A percentile compares a stretch with the other conserved stretches of the same genome.
Conservation (phyloP, 192 early-diverging fungal genomes). For the Umbelopsis sp. region DNA sequence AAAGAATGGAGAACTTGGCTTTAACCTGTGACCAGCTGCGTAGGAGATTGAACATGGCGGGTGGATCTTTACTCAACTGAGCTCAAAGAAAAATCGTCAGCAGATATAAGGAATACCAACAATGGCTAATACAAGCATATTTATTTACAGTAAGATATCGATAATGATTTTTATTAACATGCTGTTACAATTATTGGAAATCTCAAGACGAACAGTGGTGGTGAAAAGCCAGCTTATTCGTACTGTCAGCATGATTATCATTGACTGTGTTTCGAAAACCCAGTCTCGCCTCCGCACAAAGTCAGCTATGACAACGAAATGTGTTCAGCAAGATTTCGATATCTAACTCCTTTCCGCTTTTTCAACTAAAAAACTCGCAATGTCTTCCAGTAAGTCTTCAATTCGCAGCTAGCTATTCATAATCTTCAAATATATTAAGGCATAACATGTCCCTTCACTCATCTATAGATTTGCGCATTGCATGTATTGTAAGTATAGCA, state of each 20-base stretch:
- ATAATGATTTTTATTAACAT: too few species aligned
- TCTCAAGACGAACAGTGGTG: too few species aligned
- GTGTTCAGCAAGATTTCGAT: neutral
- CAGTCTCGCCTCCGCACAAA: neutral
- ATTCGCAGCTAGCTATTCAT: neutral
- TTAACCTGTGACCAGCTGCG: neutral
- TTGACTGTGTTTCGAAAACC: too few species aligned
- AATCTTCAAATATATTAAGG: neutral
- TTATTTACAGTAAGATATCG: too few species aligned
- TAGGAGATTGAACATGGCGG: conserved; percentile 12
- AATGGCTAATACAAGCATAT: too few species aligned
- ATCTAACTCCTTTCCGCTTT: neutral
- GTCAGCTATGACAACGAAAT: neutral
- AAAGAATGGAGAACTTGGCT: too few species aligned
- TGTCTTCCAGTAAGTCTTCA: conserved; percentile 2
- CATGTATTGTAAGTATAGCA: conserved; percentile 36
- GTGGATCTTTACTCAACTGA: neutral
- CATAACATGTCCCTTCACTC: too few species aligned
- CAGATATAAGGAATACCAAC: too few species aligned
- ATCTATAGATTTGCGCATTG: conserved; percentile 34
- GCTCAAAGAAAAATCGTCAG: too few species aligned
- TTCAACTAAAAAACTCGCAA: neutral
- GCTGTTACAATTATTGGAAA: too few species aligned
- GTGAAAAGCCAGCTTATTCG: too few species aligned
- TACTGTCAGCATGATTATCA: too few species aligned